Base-by-base conservation (phyloP, 1,284 basidiomycete genomes). In the Amylostereum areolatum region DNA sequence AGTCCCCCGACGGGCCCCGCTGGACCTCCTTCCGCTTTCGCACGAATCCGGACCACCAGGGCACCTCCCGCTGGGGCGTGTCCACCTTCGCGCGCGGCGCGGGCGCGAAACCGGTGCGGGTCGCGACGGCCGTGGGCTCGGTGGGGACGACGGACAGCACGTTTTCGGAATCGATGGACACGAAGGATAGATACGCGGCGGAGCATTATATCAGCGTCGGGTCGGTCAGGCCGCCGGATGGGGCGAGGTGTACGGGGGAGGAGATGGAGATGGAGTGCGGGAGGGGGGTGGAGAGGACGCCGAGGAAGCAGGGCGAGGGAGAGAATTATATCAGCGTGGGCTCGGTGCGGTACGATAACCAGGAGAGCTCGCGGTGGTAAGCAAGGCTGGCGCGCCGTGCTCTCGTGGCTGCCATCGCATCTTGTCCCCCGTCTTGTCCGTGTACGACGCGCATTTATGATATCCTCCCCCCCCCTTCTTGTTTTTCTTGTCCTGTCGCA, bases 11-110 rank as follows among this genome's bases (percentile, higher is more conserved):
- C n/a, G 55, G 54, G 37, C 51, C 48, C 31, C 55, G 49, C 43
- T 57, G 54, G 52, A 51, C 49, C 2, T 49, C 49, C 4, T 53
- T 53, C 47, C 56, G 50, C 40, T 51, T 57, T 48, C 54, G 33
- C 54, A 41, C 36, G 33, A 47, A 11, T 45, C 54, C 29, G 47
- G 43, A 2, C 27, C n/a, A 3, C 25, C 41, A 5, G 31, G 18
- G 8, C 4, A 10, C n/a, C 34, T 36, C 25, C 24, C 46, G 3
- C 25, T 28, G n/a, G 41, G 31, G 36, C 18, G 52, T 12, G 6
- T 33, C 10, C 31, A 40, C 27, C 8, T 39, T 35, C 29, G 36
- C n/a, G 41, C 37, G 6, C 18, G 9, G 3, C 11, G 41, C 25
- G 45, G 34, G 8, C 34, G 12, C 36, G 48, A 10, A 3, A 9